Percentiles rank a stretch among this genome's conserved stretches.
phyloP scores from a whole-genome alignment of 768 basidiomycete species.

The Phlegmacium glaucopus region DNA sequence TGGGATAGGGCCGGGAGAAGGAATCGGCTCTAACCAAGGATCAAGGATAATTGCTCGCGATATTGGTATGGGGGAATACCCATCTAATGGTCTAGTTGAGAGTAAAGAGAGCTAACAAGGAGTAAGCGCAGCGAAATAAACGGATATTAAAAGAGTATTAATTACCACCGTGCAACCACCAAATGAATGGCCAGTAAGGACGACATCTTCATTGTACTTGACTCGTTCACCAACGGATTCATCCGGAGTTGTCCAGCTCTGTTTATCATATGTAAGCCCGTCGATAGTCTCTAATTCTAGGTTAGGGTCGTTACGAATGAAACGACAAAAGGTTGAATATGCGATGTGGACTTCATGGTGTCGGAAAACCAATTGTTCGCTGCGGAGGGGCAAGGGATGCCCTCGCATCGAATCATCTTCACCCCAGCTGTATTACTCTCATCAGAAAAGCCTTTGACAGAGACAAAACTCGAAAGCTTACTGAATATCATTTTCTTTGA shows the following conservation, averaged over 20 bases:
- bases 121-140: neutral
- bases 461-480: conserved; percentile 24
- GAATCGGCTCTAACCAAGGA: conserved; percentile 82
- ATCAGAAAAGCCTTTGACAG: neutral
- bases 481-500: conserved; percentile 55
- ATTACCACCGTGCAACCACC: conserved; percentile 47
- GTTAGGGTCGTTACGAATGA: conserved; percentile 38
- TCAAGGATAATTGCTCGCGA: conserved; percentile 64
- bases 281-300: conserved; percentile 37
- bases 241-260: conserved; percentile 36
- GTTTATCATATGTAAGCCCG: conserved; percentile 28
- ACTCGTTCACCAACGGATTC: conserved; percentile 23
- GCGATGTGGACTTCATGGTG: conserved; percentile 65
- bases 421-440: conserved; percentile 23
- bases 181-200: conserved; percentile 44
- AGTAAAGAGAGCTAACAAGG: conserved; percentile 52
- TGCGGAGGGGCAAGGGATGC: conserved; percentile 48
- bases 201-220: conserved; percentile 29
- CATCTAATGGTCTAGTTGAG: conserved; percentile 42
- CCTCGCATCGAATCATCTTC: conserved; percentile 18
- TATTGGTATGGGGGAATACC: conserved; percentile 46
- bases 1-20: conserved; percentile 51
- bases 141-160: neutral
- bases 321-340: conserved; percentile 52
- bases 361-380: conserved; percentile 69